Base-by-base conservation (phyloP, 1,139 yeast genomes). In the Debaryomyces subglobosus region DNA sequence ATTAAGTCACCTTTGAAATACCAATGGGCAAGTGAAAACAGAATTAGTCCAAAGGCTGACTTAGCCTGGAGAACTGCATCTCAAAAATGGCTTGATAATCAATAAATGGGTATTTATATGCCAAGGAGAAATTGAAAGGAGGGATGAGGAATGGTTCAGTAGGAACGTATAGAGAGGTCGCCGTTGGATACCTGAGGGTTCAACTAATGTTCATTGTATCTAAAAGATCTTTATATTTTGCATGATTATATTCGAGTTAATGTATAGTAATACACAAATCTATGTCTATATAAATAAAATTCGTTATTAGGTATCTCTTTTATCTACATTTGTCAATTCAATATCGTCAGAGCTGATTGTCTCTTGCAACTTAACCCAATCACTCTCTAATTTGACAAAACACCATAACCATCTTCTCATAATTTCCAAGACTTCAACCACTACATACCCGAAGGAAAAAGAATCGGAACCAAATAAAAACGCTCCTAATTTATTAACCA, bases 391-490 rank as follows among this genome's bases (percentile, higher is more conserved):
- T 63, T 95, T 86, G 61, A 92, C 72, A 57, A 89, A 81, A 45
- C 92, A 82, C 99, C 99, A 94, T 50, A 90, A 68, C 83, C 94
- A 89, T 58, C 99, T 77, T 67, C 99, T 78, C 9, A 84, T 57
- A 9, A 94, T 75, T 64, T 94, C 99, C 47, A 91, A 67, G 8
- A 81, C 59, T 59, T 92, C 96, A 45, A 89, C 66, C 6, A 77
- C 62, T 51, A 86, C 84, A 56, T 80, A 75, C 1, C 94, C 95
- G 21, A 77, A 67, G 23, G 84, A 79, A 55, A 75, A 81, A 23
- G 82, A 70, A 58, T 71, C 76, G 55, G 68, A 74, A 32, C 72
- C 77, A 58, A 72, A 76, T 45, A 76, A 60, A 43, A 74, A 73
- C 13, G 43, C 36, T 12, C 36, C 43, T n/a, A 30, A 20, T 40